Conservation (phyloP, 1,139 yeast species). For the Yamadazyma songkhlaensis region DNA sequence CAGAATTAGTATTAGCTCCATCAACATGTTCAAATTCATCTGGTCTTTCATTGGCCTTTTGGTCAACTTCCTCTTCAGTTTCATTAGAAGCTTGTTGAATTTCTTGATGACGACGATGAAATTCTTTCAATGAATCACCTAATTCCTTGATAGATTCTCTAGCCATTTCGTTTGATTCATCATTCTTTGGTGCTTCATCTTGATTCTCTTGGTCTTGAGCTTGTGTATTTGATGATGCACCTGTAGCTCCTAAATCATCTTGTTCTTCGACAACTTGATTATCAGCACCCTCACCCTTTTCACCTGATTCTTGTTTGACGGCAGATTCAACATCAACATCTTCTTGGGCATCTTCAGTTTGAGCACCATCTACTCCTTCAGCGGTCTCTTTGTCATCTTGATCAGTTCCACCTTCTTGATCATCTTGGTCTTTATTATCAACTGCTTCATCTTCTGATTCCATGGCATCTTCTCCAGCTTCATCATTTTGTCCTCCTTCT, state of each 20-base stretch:
- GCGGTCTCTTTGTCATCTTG: slow-evolving; percentile 18
- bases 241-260: slow-evolving; percentile 67
- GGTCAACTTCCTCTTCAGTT: slow-evolving; percentile 40
- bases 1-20: slow-evolving; percentile 70
- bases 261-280: slow-evolving; percentile 65
- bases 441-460: slow-evolving; percentile 21
- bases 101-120: slow-evolving; percentile 87
- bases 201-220: slow-evolving; percentile 22
- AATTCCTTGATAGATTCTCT: slow-evolving; percentile 79
- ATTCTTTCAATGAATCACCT: slow-evolving; percentile 89
- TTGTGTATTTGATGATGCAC: slow-evolving; percentile 52
- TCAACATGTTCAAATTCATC: slow-evolving; percentile 92
- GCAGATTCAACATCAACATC: slow-evolving; percentile 62
- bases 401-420: slow-evolving; percentile 19
- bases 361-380: slow-evolving; percentile 38
- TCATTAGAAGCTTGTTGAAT: slow-evolving; percentile 60
- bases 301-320: slow-evolving; percentile 69
- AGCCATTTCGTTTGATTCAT: slow-evolving; percentile 69
- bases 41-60: slow-evolving; percentile 61
- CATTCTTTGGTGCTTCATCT: slow-evolving; percentile 36
- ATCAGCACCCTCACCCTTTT: slow-evolving; percentile 76
- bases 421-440: slow-evolving; percentile 29
- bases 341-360: slow-evolving; percentile 52
- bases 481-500: slow-evolving; percentile 19
- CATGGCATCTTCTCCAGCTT: slow-evolving; percentile 21